Evolutionary conservation across 176 grass and related monocot genomes (phyloP).

Genomic region (Alloteropsis semialata): DNA sequence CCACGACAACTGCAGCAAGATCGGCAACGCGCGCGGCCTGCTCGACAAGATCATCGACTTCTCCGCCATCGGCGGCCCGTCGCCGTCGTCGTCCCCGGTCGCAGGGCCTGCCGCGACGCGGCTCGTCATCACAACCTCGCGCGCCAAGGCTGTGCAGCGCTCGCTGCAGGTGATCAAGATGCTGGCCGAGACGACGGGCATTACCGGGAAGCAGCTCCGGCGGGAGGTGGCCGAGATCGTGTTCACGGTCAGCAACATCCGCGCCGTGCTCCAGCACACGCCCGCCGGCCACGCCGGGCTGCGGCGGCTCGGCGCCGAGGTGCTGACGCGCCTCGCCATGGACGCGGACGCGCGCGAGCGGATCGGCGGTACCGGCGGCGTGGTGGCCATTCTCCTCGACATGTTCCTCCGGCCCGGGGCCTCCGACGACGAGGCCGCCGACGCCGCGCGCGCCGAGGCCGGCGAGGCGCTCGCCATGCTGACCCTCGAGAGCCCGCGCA

Average conservation of each 20-base stretch:
- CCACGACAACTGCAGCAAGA: slow-evolving; percentile 68
- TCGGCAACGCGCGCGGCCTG: slow-evolving; percentile 63
- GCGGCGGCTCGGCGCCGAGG: slow-evolving; percentile 54
- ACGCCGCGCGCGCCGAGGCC: slow-evolving; percentile 45
- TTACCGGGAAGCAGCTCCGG: slow-evolving; percentile 49
- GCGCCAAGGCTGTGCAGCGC: slow-evolving; percentile 56
- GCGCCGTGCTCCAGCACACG: slow-evolving; percentile 50
- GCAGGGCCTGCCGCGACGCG: no score
- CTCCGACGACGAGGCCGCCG: slow-evolving; percentile 7
- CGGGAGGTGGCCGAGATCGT: slow-evolving; percentile 61
- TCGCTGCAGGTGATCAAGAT: slow-evolving; percentile 75
- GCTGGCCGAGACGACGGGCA: slow-evolving; percentile 59
- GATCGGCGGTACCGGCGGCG: slow-evolving; percentile 63
- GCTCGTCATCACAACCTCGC: not conserved
- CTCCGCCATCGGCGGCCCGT: slow-evolving; percentile 17
- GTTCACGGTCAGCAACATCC: slow-evolving; percentile 77
- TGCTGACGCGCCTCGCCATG: slow-evolving; percentile 70
- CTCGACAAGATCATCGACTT: slow-evolving; percentile 78
- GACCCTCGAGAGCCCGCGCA: slow-evolving; percentile 55
- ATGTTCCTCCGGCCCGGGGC: slow-evolving; percentile 37
- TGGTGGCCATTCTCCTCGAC: slow-evolving; percentile 59
- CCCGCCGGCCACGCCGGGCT: slow-evolving; percentile 11
- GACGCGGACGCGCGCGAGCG: slow-evolving; percentile 55
- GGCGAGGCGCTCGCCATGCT: slow-evolving; percentile 84
- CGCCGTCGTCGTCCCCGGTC: not conserved